phyloP scores from a whole-genome alignment of 441 rosid genomes.

The Gossypium lobatum region DNA sequence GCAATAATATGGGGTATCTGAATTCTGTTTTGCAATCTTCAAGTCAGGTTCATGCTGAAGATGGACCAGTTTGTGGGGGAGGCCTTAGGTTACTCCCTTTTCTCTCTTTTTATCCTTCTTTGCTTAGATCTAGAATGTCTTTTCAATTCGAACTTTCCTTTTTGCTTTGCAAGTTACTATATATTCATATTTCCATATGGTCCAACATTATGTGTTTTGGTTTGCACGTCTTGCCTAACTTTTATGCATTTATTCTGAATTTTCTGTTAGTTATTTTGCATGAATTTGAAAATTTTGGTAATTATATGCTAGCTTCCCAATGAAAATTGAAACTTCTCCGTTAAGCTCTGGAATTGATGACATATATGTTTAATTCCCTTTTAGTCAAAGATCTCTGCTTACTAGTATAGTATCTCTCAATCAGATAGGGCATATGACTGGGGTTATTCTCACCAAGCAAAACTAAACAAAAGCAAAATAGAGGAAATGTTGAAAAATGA shows the following conservation, averaged over 20 bases:
- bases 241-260: constrained; percentile 11
- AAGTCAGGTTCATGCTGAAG: constrained; percentile 64
- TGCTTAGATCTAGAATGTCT: constrained; percentile 11
- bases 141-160: background rate
- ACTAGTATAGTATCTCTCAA: background rate
- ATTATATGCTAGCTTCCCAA: background rate
- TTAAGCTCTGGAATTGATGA: background rate
- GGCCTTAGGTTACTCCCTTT: constrained; percentile 61
- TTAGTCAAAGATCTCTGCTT: background rate
- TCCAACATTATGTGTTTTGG: background rate
- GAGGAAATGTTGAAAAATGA: no score
- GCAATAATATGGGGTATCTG: constrained; percentile 60
- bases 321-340: background rate
- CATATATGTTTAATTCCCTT: background rate
- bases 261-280: background rate
- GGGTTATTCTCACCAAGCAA: background rate
- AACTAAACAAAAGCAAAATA: background rate
- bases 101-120: background rate
- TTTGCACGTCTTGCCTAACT: background rate
- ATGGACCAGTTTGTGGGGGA: constrained; percentile 80
- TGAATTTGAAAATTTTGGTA: background rate
- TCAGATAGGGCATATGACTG: background rate
- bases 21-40: constrained; percentile 74
- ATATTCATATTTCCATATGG: background rate
- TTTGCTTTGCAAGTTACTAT: background rate